Base-by-base conservation (phyloP, 2,329 filamentous ascomycete species). In the Alternaria consortialis region DNA sequence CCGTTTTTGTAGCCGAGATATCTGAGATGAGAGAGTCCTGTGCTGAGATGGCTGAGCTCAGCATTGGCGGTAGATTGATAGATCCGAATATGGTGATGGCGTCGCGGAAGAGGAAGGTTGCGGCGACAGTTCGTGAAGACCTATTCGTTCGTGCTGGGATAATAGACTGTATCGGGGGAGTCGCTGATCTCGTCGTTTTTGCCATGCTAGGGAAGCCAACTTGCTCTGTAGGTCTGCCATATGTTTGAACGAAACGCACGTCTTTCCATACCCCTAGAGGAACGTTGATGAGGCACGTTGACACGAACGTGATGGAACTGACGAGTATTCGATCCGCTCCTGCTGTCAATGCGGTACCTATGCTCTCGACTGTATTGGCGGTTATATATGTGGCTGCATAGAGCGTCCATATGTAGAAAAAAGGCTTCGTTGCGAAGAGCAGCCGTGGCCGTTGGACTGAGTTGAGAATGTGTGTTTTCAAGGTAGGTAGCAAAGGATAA, bases 51-150 rank as follows among this genome's bases (percentile, higher is more conserved):
- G 12, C 20, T 25, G 60, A 43, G 3, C 70, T 64, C 34, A 75
- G 42, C 47, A 72, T 67, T 5, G 70, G 66, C 6, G 73, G 68
- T n/a, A 76, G 42, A 8, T 67, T 74, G 40, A 75, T 68, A 5
- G 72, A 74, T 44, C 71, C 74, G 25, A 74, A 70, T 42, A 76
- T 71, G n/a, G 73, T 74, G 43, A 74, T 63, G 5, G 71, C 68
- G 50, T 75, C 74, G 47, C 73, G 72, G 20, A 71, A 53, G 36
- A 74, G 70, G 53, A 74, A 76, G 12, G 70, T 69, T 13, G 71
- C 61, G 34, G 63, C 67, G 1, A 71, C 68, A 15, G 63, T 60
- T 29, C 43, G 53, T 3, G 64, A 65, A 47, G 70, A 66, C 31
- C 42, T 68, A 4, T 48, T 36, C 25, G 51, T 20, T 58, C 39